Evolutionary conservation across 2,329 filamentous ascomycete species (phyloP), one percentile per base, ranked within the genome.

Genomic region (Cercospora janseana): DNA sequence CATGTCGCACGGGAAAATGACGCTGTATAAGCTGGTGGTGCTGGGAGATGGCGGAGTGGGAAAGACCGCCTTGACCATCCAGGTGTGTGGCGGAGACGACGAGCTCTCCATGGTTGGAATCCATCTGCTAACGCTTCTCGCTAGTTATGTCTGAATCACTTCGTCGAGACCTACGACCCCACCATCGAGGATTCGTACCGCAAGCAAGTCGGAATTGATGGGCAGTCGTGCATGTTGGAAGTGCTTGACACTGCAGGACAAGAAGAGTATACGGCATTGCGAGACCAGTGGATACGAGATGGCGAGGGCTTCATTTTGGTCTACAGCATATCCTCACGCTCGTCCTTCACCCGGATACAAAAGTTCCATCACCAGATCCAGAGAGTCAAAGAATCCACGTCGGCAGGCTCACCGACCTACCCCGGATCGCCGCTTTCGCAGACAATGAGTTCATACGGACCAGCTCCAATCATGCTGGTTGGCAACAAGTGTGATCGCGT

Each of bases 21-120:
- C 67, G 18, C 52, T 69, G 56, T 95, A 95, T 75, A 95, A 95
- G 76, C 76, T 95, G 75, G 93, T 98, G 55, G 93, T 97, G 56
- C 91, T 98, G 61, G 93, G 93, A 65, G 93, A 94, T 66, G 93
- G 93, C 80, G 93, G 93, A 72, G 93, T 98, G 60, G 93, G 93
- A 77, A 98, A 98, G 80, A 97, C 92, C 56, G 97, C 93, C 76
- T 82, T 98, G 79, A 97, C 93, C 52, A 97, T 98, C 69, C 93
- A 97, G 59, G 65, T 66, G 51, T 18, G 51, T 53, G 15, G 15
- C 4, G 10, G 2, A 20, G 18, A 27, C n/a, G 15, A 10, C n/a
- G 15, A 7, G 20, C 27, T 15, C 8, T 4, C 31, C 55, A 38
- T 12, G 12, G 13, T 13, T 21, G 44, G 3, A 13, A 34, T 18